Evolutionary conservation across 768 basidiomycete species (phyloP).

Genomic region (Boletus bicolor): DNA sequence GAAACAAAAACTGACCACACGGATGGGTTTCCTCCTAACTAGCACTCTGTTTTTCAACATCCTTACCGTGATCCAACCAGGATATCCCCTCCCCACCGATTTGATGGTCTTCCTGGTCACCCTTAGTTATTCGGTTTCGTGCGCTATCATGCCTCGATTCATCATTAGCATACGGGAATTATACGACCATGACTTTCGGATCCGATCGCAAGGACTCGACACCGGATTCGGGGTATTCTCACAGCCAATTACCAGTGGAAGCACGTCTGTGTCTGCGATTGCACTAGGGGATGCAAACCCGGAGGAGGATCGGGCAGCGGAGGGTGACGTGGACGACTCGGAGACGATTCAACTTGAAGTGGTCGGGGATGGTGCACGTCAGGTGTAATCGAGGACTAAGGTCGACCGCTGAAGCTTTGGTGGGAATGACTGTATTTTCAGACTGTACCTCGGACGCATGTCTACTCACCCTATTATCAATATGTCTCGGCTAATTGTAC

Average conservation of each 20-base stretch:
- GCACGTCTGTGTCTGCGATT: background rate
- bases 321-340: background rate
- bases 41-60: constrained; percentile 9
- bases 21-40: background rate
- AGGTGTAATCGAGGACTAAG: background rate
- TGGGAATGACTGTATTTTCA: background rate
- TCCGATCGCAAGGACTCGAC: constrained; percentile 4
- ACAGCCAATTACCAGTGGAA: background rate
- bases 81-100: background rate
- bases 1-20: background rate
- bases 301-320: background rate
- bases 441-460: background rate
- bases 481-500: background rate
- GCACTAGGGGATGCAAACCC: background rate
- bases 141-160: constrained; percentile 13
- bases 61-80: background rate
- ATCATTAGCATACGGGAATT: constrained; percentile 12
- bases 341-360: background rate
- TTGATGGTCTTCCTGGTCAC: background rate
- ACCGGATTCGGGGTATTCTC: constrained; percentile 8
- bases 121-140: constrained; percentile 1
- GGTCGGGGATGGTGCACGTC: too few relatives aligned
- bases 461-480: background rate
- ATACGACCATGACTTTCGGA: background rate
- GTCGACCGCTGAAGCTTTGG: background rate